Base-by-base conservation (phyloP, 2,329 filamentous ascomycete genomes). In the Fusarium sp. region DNA sequence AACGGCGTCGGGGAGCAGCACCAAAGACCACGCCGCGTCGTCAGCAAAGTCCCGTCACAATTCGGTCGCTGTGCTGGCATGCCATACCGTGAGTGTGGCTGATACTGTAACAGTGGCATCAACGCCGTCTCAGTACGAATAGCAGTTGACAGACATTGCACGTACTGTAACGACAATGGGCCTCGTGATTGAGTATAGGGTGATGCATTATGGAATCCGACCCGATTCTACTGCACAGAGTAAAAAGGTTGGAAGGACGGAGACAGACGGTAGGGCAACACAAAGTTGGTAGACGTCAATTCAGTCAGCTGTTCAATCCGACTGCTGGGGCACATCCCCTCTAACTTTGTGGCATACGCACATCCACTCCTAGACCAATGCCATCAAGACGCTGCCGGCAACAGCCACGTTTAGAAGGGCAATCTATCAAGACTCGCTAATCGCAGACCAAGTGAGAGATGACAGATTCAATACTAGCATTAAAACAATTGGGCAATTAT, bases 21-120 rank as follows among this genome's bases (percentile, higher is more conserved):
- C 66, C 58, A 65, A 44, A 64, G 52, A 37, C 59, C 65, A 58
- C 58, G 65, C 54, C 62, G 56, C 46, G 56, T 64, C 54, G 49
- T 52, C 62, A 67, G 58, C 43, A 25, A 56, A 60, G 52, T 34
- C 28, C 6, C 12, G 11, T 28, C 34, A 39, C 28, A 45, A 46
- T n/a, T 48, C 52, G 52, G 37, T 57, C 50, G 39, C 54, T 39
- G 34, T 61, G 34, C 34, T 49, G 55, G 39, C 43, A 41, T 34
- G 21, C 42, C 28, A 65, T 65, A 19, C 34, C 61, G 30, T 49
- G 43, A 39, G 31, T 69, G 50, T 64, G 65, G 65, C 54, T 67
- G 67, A 58, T 66, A 48, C 50, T 59, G 50, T 67, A 41, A 50
- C 37, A 54, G 52, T 21, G 28, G 28, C 46, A 50, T 21, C 46